Evolutionary conservation across 768 basidiomycete species (phyloP), one percentile per base, ranked within the genome.

Genomic region (Hericium erinaceus): DNA sequence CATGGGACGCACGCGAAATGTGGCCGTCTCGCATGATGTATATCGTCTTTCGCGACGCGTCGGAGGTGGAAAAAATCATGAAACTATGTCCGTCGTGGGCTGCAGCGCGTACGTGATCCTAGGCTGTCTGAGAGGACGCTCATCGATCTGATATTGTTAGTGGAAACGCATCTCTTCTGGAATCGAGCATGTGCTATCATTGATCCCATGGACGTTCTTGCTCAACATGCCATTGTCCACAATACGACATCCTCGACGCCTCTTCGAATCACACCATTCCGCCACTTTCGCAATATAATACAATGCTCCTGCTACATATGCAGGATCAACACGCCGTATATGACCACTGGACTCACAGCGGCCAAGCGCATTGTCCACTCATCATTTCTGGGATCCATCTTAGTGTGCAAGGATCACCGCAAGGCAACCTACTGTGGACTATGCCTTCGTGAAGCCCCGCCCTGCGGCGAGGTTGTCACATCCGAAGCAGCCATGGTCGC

Each of bases 161-260:
- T 89, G 57, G 81, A 87, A 73, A 74, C 75, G 8, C 87, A 89
- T 71, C 68, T 77, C 16, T 88, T 87, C 66, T 89, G 87, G 87
- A 75, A 76, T 59, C 82, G 85, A 58, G 85, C 83, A 1, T 76
- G 80, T 57, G 66, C 77, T 3, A 67, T 80, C 33, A 71, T 89
- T 60, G 87, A 89, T 71, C 85, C 85, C 6, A 70, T 76, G 46
- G 85, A 86, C 64, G 61, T 69, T 44, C 75, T 83, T 20, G 75
- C 73, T 4, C 75, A 79, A 20, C 75, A 79, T 62, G 73, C 77
- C 51, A 66, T 80, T 63, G 57, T 80, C 40, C 75, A 55, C 58
- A 65, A 67, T 39, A 51, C 64, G 26, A 66, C 68, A 11, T 64
- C 66, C 18, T 64, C 65, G 11, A 26, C 59, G 24, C 51, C 58